Conservation (phyloP, 192 early-diverging fungal species). For the Thamnidium elegans region DNA sequence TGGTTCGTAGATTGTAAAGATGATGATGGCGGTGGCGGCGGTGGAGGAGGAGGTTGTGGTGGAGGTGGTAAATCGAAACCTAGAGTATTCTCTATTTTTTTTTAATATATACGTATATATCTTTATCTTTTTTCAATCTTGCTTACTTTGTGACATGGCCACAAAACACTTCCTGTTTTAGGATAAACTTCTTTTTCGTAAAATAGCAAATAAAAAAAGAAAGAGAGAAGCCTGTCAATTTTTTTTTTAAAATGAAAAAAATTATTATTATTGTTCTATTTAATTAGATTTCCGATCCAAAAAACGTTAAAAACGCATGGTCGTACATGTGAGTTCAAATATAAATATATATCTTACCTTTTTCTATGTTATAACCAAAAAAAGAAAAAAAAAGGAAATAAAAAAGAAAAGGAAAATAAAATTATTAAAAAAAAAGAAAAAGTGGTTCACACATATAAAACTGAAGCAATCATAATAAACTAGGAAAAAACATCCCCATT, state of each 20-base stretch:
- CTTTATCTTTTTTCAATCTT: too few relatives aligned
- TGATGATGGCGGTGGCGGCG: constrained; percentile 5
- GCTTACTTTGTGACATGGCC: constrained; percentile 11
- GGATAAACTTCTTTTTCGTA: background rate
- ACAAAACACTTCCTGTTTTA: background rate
- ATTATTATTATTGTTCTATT: background rate
- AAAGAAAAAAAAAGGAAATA: constrained; percentile 4
- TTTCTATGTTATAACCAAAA: constrained; percentile 4
- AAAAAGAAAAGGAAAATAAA: constrained; percentile 6
- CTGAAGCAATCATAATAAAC: too few relatives aligned
- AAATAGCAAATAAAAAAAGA: background rate
- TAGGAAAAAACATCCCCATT: too few relatives aligned
- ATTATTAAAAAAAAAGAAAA: background rate
- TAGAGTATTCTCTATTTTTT: background rate
- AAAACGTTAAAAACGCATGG: constrained; percentile 3
- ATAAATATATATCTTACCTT: background rate
- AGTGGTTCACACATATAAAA: too few relatives aligned
- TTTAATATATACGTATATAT: too few relatives aligned
- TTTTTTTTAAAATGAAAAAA: background rate
- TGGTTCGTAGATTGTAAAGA: constrained; percentile 7
- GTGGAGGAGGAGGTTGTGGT: constrained; percentile 18
- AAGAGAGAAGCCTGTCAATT: background rate
- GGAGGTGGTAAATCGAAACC: constrained; percentile 16
- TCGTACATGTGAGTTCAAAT: background rate
- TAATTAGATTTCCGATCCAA: too few relatives aligned